Evolutionary conservation across 176 grass and related monocot species (phyloP).

Genomic region (Triticum monococcum): DNA sequence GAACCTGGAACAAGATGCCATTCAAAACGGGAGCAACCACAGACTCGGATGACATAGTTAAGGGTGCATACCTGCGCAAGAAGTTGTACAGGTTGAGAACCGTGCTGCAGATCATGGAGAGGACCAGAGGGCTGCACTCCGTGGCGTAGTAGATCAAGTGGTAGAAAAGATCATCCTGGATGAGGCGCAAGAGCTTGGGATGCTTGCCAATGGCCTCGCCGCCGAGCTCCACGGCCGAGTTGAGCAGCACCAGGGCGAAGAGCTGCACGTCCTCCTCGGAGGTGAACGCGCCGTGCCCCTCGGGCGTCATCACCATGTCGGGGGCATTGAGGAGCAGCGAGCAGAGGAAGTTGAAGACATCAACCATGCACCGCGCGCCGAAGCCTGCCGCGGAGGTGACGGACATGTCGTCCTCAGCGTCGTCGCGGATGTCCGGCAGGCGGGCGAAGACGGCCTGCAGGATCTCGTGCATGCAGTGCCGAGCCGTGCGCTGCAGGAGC

Average conservation of each 20-base stretch:
- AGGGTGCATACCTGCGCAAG: constrained; percentile 50
- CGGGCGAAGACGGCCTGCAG: constrained; percentile 69
- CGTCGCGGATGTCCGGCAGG: constrained; percentile 56
- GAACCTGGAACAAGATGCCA: constrained; percentile 36
- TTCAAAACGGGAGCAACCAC: not conserved
- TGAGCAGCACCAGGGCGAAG: constrained; percentile 90
- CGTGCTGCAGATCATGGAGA: constrained; percentile 98
- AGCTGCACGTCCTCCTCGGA: constrained; percentile 86
- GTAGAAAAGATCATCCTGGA: constrained; percentile 89
- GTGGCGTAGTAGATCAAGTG: constrained; percentile 71
- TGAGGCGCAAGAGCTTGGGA: constrained; percentile 64
- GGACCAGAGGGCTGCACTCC: constrained; percentile 62
- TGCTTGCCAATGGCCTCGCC: constrained; percentile 79
- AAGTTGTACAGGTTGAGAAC: constrained; percentile 90
- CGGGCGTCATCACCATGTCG: constrained; percentile 47
- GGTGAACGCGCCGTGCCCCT: constrained; percentile 56
- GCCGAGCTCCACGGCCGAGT: constrained; percentile 75
- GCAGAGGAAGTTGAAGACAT: constrained; percentile 90
- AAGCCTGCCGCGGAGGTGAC: constrained; percentile 40
- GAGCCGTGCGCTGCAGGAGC: constrained; percentile 74
- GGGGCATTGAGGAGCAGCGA: constrained; percentile 63
- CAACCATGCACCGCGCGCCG: constrained; percentile 77
- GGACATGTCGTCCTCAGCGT: constrained; percentile 14
- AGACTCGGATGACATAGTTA: not conserved
- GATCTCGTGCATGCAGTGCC: constrained; percentile 85